phyloP scores from a whole-genome alignment of 441 rosid genomes.

The Theobroma grandiflorum region DNA sequence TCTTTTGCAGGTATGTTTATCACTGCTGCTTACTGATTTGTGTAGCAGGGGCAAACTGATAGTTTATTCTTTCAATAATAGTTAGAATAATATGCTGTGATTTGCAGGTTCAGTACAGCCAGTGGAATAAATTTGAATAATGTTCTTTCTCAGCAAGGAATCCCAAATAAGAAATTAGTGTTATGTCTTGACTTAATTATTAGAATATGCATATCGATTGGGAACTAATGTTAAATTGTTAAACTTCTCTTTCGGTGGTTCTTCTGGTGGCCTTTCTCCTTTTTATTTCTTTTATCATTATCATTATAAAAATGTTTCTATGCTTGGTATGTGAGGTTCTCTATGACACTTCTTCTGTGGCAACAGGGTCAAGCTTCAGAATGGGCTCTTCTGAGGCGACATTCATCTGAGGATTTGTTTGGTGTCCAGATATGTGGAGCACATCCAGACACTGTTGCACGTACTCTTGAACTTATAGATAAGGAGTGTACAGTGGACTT shows the following conservation, averaged over 20 bases:
- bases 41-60: conserved; percentile 16
- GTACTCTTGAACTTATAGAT: conserved; percentile 81
- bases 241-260: background rate
- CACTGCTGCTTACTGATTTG: conserved; percentile 20
- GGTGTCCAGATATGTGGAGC: conserved; percentile 94
- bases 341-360: conserved; percentile 8
- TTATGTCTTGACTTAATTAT: background rate
- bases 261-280: background rate
- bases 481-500: conserved; percentile 82
- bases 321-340: conserved; percentile 5
- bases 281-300: background rate
- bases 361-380: conserved; percentile 93
- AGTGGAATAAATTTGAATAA: background rate
- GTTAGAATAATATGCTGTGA: conserved; percentile 18
- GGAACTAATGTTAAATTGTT: background rate
- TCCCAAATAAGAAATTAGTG: conserved; percentile 6
- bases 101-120: background rate
- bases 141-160: background rate
- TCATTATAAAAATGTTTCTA: background rate
- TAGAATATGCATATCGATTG: background rate
- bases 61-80: conserved; percentile 2
- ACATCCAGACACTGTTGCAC: conserved; percentile 79
- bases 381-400: conserved; percentile 95
- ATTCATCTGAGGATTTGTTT: conserved; percentile 85
- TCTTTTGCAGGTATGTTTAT: conserved; percentile 76